These are phyloP conservation scores for Saccharomyces paradoxus DNA, from an alignment of 805 yeast species.

Conservation along the genomic window DNA sequence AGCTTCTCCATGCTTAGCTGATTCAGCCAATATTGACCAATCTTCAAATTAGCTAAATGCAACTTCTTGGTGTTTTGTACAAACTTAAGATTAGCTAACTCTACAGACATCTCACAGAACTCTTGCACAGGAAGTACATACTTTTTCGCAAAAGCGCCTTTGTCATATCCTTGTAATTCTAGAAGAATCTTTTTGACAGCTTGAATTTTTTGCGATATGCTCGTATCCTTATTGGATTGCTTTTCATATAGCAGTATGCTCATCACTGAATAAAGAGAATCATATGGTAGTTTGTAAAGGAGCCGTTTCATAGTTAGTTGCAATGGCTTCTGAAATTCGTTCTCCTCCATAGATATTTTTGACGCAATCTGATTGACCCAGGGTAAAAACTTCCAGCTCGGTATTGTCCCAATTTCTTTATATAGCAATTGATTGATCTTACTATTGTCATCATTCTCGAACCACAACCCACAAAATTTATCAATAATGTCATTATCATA, in stretches of 20 bases:
- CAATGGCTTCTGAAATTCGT: slow-evolving; percentile 49
- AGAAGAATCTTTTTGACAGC: slow-evolving; percentile 47
- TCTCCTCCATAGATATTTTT: slow-evolving; percentile 42
- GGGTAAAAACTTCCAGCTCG: slow-evolving; percentile 56
- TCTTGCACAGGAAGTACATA: slow-evolving; percentile 39
- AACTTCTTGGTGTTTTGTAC: slow-evolving; percentile 15
- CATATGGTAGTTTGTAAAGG: slow-evolving; percentile 59
- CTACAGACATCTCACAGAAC: slow-evolving; percentile 44
- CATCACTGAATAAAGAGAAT: slow-evolving; percentile 54
- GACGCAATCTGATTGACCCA: slow-evolving; percentile 84
- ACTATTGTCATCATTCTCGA: slow-evolving; percentile 46
- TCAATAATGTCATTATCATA: slow-evolving; percentile 54
- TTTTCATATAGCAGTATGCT: slow-evolving; percentile 45
- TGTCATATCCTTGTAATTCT: slow-evolving; percentile 26
- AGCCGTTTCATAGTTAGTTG: slow-evolving; percentile 40
- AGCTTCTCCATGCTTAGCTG: slow-evolving; percentile 37
- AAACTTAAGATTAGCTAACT: slow-evolving; percentile 41
- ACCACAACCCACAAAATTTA: slow-evolving; percentile 77
- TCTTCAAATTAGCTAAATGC: slow-evolving; percentile 28
- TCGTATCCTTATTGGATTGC: slow-evolving; percentile 31
- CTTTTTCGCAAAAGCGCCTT: slow-evolving; percentile 18
- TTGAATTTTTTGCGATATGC: slow-evolving; percentile 38
- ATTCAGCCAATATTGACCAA: slow-evolving; percentile 52
- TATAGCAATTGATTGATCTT: slow-evolving; percentile 38
- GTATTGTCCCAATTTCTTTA: slow-evolving; percentile 35